phyloP scores from a whole-genome alignment of 176 grass and related monocot species.

The Elaeis guineensis region DNA sequence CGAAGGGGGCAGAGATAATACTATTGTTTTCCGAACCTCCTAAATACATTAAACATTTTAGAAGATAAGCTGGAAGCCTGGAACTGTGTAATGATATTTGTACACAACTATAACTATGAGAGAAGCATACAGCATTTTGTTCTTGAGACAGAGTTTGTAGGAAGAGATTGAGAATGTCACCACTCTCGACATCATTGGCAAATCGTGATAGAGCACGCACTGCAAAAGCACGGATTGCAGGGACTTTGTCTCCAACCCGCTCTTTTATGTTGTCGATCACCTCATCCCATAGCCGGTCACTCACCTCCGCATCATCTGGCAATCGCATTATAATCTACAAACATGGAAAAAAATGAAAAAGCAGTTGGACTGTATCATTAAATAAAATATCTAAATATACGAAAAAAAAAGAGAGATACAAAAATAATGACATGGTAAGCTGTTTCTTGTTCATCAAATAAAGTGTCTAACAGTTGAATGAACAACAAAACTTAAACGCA shows the following conservation, averaged over 20 bases:
- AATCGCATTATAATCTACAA: conserved; percentile 70
- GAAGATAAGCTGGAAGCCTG: background rate
- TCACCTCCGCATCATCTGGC: conserved; percentile 72
- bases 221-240: conserved; percentile 55
- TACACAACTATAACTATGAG: background rate
- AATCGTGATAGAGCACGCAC: conserved; percentile 70
- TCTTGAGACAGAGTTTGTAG: conserved; percentile 52
- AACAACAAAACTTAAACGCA: no score
- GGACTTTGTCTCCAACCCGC: conserved; percentile 60
- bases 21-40: conserved; percentile 69
- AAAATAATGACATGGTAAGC: no score
- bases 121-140: conserved; percentile 61
- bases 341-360: background rate
- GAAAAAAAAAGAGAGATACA: no score
- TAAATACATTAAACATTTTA: conserved; percentile 20
- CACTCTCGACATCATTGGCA: conserved; percentile 51
- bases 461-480: no score
- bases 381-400: no score
- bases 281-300: conserved; percentile 78
- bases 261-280: conserved; percentile 72
- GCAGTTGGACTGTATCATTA: no score
- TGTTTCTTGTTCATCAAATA: no score
- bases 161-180: conserved; percentile 57
- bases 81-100: background rate
- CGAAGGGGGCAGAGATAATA: conserved; percentile 69